Conservation (phyloP, 441 rosid species). For the Bruguiera hainesii region DNA sequence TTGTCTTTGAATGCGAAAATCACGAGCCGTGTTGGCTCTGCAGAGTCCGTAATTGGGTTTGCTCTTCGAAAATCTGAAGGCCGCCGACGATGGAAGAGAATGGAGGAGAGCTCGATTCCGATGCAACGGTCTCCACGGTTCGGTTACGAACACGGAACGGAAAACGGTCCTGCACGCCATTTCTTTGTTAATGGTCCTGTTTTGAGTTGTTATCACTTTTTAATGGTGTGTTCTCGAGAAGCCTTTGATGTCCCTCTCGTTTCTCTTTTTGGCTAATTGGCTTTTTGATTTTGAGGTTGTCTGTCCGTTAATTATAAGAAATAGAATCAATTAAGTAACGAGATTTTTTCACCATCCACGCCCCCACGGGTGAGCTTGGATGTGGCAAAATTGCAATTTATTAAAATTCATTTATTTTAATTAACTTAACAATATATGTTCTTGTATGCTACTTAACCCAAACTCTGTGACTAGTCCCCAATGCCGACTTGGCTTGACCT, state of each 20-base stretch:
- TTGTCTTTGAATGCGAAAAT: conserved; percentile 21
- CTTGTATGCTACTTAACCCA: too few species aligned
- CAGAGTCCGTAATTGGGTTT: conserved; percentile 27
- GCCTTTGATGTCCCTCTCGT: neutral
- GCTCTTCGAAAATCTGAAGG: conserved; percentile 21
- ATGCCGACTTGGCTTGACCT: too few species aligned
- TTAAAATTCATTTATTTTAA: too few species aligned
- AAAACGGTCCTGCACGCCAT: conserved; percentile 71
- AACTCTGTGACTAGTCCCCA: too few species aligned
- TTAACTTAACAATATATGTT: too few species aligned
- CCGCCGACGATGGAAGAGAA: conserved; percentile 28
- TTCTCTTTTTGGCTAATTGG: neutral
- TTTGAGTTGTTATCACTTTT: neutral
- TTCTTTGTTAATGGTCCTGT: conserved; percentile 6
- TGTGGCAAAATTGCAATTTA: too few species aligned
- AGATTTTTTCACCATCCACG: too few species aligned
- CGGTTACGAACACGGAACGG: conserved; percentile 52
- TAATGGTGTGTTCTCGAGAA: neutral
- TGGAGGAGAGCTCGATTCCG: conserved; percentile 24
- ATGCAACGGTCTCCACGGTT: conserved; percentile 44
- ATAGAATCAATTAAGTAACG: too few species aligned
- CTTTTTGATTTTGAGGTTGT: neutral
- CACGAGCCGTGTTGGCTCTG: conserved; percentile 36
- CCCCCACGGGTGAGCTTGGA: too few species aligned
- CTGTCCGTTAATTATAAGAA: neutral